Base-by-base conservation (phyloP, 2,329 filamentous ascomycete species). In the Cladorrhinum sp. region DNA sequence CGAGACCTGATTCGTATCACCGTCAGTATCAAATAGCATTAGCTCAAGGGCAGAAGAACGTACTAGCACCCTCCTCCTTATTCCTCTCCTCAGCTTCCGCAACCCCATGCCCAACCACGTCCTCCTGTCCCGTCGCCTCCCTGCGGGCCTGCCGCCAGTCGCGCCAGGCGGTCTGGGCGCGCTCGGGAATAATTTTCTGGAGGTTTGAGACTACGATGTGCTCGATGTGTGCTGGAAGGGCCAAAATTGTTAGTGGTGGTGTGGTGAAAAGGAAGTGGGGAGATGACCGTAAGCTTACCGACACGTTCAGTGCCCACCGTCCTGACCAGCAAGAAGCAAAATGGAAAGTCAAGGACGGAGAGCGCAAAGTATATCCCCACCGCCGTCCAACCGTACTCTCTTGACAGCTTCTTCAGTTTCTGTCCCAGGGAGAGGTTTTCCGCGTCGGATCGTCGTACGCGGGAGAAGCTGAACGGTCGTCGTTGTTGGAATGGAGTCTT, bases 371-470 rank as follows among this genome's bases (percentile, higher is more conserved):
- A 99, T 14, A 99, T 91, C n/a, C 92, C 94, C 4, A 97, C 76
- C 1, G 93, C 93, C 2, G 90, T 84, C 92, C 93, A 98, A 46
- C 95, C 95, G 74, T 99, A 99, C 74, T 98, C 94, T 65, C 88
- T 87, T 2, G 89, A 92, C 51, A 99, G 83, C 72, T 91, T 92
- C 75, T 88, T 92, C 72, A 98, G 78, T 24, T 89, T 84, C 65
- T 86, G 86, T 1, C 87, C 88, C 48, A 95, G 74, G 7, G 86
- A 84, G 12, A 78, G 75, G 6, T 54, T n/a, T 9, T 49, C 9
- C n/a, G 46, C 53, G 2, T 61, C 59, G 1, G 70, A 67, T 26
- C 67, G 63, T 33, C 69, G 66, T 3, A 69, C 55, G 55, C 65
- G 64, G 1, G 72, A 69, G 10, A 66, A 67, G 58, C 72, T 70